Evolutionary conservation across 2,329 filamentous ascomycete species (phyloP), one percentile per base, ranked within the genome.

Genomic region (Nothomitra cinnamomea): DNA sequence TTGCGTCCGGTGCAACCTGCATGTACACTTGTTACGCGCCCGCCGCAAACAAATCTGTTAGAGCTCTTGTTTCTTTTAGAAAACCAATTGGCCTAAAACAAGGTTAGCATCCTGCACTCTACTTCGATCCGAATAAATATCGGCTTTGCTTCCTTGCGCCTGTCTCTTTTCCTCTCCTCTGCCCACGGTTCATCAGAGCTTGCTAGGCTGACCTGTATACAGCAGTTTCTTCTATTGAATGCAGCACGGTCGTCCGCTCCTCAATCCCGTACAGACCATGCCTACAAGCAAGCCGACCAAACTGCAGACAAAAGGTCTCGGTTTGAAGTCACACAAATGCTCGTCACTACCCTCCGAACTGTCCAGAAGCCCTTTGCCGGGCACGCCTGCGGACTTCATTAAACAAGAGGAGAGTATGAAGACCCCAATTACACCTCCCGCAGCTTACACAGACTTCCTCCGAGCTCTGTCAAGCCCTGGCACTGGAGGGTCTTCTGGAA

Each of bases 401-500:
- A 90, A 89, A 67, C 77, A 84, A 60, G 74, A 83, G 54, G 77
- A 81, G 56, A 68, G 74, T 45, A 68, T 80, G 55, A 83, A 81
- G 69, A 95, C 89, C 3, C 89, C 89, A 50, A 94, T 96, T 66
- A 94, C 85, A 52, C 90, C 90, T 52, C 90, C 90, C 2, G 74
- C 78, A 21, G 89, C 90, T 55, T 96, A 96, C 65, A 83, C 87
- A 60, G 88, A 96, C 63, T 96, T 95, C 64, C 80, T 96, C 58
- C 90, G 88, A 69, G 81, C 82, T 56, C 80, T 94, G 69, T 83
- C 78, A 1, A 87, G 82, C 58, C 85, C 85, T 7, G 69, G 78
- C 48, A 74, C 74, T 60, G 61, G 57, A 19, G 61, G 63, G 28
- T 61, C 57, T 36, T 58, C 59, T 17, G 58, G 59, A 25, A 61